A percentile compares a stretch with the other conserved stretches of the same genome.
Conservation (phyloP, 176 grass and related monocot genomes). For the Alopecurus myosuroides region DNA sequence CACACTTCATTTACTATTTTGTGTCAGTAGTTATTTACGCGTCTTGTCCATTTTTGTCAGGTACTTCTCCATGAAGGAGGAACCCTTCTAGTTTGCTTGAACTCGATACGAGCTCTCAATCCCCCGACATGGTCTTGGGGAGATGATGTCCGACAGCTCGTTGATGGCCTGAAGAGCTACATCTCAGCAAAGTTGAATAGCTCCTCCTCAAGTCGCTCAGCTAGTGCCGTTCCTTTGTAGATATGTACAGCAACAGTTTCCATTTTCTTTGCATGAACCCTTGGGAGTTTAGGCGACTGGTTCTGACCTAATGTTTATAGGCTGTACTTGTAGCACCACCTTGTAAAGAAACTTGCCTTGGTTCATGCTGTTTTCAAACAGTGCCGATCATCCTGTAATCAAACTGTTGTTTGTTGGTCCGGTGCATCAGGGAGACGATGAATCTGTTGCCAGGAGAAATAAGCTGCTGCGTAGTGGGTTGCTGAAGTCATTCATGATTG, state of each 20-base stretch:
- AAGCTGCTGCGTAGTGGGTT: background rate
- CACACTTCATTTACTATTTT: background rate
- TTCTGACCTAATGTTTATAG: conserved; percentile 39
- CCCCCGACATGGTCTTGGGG: conserved; percentile 75
- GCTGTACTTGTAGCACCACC: conserved; percentile 12
- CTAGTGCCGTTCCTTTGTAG: conserved; percentile 30
- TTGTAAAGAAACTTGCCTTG: conserved; percentile 21
- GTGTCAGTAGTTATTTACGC: background rate
- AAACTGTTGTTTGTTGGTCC: background rate
- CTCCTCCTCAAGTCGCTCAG: conserved; percentile 26
- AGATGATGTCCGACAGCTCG: conserved; percentile 54
- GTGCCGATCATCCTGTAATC: background rate
- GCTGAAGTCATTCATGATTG: background rate
- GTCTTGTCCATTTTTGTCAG: conserved; percentile 33
- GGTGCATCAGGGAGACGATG: background rate
- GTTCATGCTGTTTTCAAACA: conserved; percentile 9
- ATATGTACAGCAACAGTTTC: conserved; percentile 4
- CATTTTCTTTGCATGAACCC: background rate
- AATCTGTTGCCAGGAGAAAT: background rate
- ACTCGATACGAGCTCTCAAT: conserved; percentile 88
- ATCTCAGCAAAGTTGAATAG: conserved; percentile 39
- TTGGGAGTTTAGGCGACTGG: conserved; percentile 18
- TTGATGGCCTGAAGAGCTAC: conserved; percentile 38
- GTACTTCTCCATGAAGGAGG: conserved; percentile 96
- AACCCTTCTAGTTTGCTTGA: conserved; percentile 90